phyloP scores from a whole-genome alignment of 352 stramenopile genomes.

The Phytophthora parvispora region DNA sequence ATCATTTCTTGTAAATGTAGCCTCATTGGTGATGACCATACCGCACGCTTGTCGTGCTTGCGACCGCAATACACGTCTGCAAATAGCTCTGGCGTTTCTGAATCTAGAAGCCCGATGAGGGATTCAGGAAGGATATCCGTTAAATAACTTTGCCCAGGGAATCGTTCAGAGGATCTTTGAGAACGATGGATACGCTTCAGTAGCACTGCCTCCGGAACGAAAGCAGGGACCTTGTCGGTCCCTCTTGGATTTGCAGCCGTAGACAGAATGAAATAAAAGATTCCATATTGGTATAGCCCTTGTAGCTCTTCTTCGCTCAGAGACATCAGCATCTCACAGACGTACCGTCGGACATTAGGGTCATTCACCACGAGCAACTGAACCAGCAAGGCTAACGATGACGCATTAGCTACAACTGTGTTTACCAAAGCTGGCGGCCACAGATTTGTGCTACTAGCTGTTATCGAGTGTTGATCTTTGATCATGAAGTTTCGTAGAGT shows the following conservation, averaged over 20 bases:
- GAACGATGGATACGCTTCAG: conserved; percentile 74
- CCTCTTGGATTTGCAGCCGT: conserved; percentile 34
- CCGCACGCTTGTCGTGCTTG: conserved; percentile 66
- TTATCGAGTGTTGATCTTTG: conserved; percentile 49
- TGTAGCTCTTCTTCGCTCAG: conserved; percentile 55
- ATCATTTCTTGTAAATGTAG: conserved; percentile 80
- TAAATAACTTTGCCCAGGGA: conserved; percentile 69
- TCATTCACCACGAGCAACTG: conserved; percentile 80
- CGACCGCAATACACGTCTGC: conserved; percentile 70
- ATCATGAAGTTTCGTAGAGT: conserved; percentile 74
- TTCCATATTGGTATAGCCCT: conserved; percentile 66
- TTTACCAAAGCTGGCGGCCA: conserved; percentile 71
- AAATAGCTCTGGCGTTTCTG: conserved; percentile 69
- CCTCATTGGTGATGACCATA: conserved; percentile 81
- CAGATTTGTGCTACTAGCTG: conserved; percentile 39
- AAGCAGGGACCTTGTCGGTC: conserved; percentile 36
- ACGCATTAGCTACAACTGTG: conserved; percentile 57
- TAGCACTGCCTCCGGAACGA: conserved; percentile 70
- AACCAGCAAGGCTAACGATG: conserved; percentile 59
- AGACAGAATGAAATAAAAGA: conserved; percentile 85
- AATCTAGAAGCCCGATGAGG: conserved; percentile 76
- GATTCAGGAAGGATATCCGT: conserved; percentile 79
- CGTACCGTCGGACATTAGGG: conserved; percentile 49
- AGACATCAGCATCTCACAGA: conserved; percentile 74
- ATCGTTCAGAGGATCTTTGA: conserved; percentile 59